phyloP scores from a whole-genome alignment of 1,284 basidiomycete genomes.

The Pterula multifida region DNA sequence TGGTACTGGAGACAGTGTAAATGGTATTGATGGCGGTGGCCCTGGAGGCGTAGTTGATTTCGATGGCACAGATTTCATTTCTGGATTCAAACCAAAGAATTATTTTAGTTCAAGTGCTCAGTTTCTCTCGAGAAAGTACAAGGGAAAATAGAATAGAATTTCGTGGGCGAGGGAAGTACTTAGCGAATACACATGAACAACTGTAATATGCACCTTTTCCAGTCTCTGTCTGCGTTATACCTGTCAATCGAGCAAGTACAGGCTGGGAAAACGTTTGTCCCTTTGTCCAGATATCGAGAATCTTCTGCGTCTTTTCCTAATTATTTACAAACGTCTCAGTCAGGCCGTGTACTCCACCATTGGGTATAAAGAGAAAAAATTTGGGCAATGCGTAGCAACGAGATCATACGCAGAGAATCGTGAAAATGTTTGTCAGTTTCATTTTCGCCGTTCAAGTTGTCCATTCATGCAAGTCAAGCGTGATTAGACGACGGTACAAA shows the following conservation, averaged over 20 bases:
- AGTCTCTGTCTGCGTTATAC: conserved; percentile 16
- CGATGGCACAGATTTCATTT: conserved; percentile 26
- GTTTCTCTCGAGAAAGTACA: conserved; percentile 21
- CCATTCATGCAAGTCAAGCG: conserved; percentile 1
- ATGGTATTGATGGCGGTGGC: conserved; percentile 15
- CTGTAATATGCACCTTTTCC: conserved; percentile 75
- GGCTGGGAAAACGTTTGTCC: conserved; percentile 71
- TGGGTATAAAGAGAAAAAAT: conserved; percentile 12
- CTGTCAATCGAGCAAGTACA: conserved; percentile 54
- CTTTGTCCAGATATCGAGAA: conserved; percentile 91
- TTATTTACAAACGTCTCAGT: conserved; percentile 24
- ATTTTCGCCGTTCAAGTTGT: background rate
- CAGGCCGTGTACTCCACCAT: conserved; percentile 21
- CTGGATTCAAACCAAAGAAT: conserved; percentile 45
- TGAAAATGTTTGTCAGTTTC: background rate
- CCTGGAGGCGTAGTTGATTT: conserved; percentile 15
- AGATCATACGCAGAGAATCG: background rate
- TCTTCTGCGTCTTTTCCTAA: conserved; percentile 90
- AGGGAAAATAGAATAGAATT: conserved; percentile 44
- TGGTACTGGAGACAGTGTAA: conserved; percentile 14
- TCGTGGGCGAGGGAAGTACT: conserved; percentile 50
- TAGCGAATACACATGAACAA: conserved; percentile 56
- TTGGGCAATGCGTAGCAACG: conserved; percentile 6
- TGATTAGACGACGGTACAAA: conserved; percentile 7
- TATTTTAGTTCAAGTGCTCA: conserved; percentile 59